Evolutionary conservation across 306 rosid genomes (phyloP), one percentile per base, ranked within the genome.

Genomic region (Quercus glauca): DNA sequence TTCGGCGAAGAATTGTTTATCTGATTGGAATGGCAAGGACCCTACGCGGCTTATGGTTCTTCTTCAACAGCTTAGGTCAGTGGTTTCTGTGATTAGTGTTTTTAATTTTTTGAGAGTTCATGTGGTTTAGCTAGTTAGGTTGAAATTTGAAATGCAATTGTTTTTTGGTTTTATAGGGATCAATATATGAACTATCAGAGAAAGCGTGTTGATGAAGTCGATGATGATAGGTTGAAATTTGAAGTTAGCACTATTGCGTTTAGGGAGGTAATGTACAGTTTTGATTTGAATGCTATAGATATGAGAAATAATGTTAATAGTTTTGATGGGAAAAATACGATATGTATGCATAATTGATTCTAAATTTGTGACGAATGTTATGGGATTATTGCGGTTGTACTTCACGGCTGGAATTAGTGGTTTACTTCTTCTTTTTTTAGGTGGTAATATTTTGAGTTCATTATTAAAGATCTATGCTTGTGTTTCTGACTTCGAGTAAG

Each of bases 141-240:
- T 71, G 60, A 55, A 58, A 37, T 86, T 56, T 71, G 60, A 55
- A 58, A 37, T 86, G 74, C n/a, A 52, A 55, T 52, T 35, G 51
- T 76, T 53, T 31, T 45, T 49, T 49, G 53, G 41, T 68, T 81
- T 78, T 45, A 6, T 56, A 96, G 99, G 90, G 94, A 90, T 84
- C 98, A 83, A 33, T 93, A 89, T 51, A 85, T 78, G 79, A 70
- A 83, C 28, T 91, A 90, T 85, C 95, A 91, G 82, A 82, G 71
- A 85, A 89, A 75, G 86, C 85, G 83, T 7, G 96, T 96, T 23
- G 94, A 81, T 74, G 91, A 87, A 78, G 94, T 96, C 13, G 93
- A 93, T 49, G 99, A 96, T 71, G 99, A 90, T 49, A 84, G 98
- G 20, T 83, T 96, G 91, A 96, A 85, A 79, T 96, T 96, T 74